phyloP scores from a whole-genome alignment of 208 protist species.

The Acanthamoeba healyi region DNA sequence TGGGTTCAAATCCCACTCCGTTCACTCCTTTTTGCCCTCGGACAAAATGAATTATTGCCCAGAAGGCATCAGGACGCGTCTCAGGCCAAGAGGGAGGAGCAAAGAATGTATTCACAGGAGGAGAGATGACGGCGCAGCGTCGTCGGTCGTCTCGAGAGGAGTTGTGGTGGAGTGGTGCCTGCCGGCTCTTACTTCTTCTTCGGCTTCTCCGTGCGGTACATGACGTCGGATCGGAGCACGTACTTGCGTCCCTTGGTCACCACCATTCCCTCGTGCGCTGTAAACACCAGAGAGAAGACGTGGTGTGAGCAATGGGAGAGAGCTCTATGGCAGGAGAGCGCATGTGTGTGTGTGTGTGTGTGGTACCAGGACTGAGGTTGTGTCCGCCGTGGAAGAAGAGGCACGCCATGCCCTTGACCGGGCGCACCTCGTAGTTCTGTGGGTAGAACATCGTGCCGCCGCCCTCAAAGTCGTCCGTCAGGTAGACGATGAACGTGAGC shows the following conservation, averaged over 20 bases:
- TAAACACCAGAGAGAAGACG: not conserved
- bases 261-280: slow-evolving; percentile 66
- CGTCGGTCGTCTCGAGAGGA: too few relatives aligned
- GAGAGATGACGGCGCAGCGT: too few relatives aligned
- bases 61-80: too few relatives aligned
- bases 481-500: slow-evolving; percentile 74
- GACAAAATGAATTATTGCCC: too few relatives aligned
- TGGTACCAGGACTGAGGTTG: not conserved
- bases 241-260: slow-evolving; percentile 62
- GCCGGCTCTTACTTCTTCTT: too few relatives aligned
- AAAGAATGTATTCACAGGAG: too few relatives aligned
- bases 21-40: too few relatives aligned
- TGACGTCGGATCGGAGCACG: slow-evolving; percentile 70
- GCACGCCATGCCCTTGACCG: slow-evolving; percentile 63
- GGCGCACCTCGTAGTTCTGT: not conserved
- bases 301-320: too few relatives aligned
- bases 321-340: too few relatives aligned
- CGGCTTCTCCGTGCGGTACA: not conserved
- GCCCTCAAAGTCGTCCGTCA: slow-evolving; percentile 65
- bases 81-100: too few relatives aligned
- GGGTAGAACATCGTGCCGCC: slow-evolving; percentile 71
- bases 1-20: too few relatives aligned
- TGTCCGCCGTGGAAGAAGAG: slow-evolving; percentile 26
- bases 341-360: not conserved
- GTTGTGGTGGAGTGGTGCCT: too few relatives aligned